Percentiles rank a stretch among this genome's conserved stretches.
These are phyloP conservation scores for Fistulifera pelliculosa DNA, from an alignment of 108 stramenopile species.

Conservation along the genomic window DNA sequence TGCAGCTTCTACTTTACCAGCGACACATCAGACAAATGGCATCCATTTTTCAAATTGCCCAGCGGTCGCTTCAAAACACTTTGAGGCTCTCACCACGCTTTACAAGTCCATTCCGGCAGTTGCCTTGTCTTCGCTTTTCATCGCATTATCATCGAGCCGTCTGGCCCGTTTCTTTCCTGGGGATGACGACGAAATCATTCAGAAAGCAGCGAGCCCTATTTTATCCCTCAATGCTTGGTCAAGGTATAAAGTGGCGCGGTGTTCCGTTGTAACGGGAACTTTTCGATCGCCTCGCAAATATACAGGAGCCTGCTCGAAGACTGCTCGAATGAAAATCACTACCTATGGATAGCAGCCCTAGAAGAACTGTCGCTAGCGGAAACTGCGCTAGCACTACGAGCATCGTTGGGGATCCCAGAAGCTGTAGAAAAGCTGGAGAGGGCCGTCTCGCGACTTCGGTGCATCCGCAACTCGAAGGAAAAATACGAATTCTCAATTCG, in stretches of 20 bases:
- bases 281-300: background rate
- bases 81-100: background rate
- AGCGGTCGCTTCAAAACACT: constrained; percentile 3
- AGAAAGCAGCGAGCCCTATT: background rate
- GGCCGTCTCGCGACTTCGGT: constrained; percentile 13
- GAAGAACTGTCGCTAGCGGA: constrained; percentile 27
- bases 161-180: background rate
- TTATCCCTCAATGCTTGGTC: background rate
- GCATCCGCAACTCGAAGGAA: constrained; percentile 4
- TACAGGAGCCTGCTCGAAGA: background rate
- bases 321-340: constrained; percentile 18
- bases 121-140: background rate
- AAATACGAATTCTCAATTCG: constrained; percentile 22
- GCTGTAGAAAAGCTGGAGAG: constrained; percentile 13
- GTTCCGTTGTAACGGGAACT: constrained; percentile 1
- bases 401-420: constrained; percentile 27
- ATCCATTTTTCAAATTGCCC: constrained; percentile 27
- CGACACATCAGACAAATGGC: too few relatives aligned
- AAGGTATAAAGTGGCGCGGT: background rate
- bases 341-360: constrained; percentile 28
- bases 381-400: constrained; percentile 6
- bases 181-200: background rate
- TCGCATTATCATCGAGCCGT: background rate
- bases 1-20: too few relatives aligned
- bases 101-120: background rate